phyloP scores from a whole-genome alignment of 331 rosid species.

The Ulmus americana region DNA sequence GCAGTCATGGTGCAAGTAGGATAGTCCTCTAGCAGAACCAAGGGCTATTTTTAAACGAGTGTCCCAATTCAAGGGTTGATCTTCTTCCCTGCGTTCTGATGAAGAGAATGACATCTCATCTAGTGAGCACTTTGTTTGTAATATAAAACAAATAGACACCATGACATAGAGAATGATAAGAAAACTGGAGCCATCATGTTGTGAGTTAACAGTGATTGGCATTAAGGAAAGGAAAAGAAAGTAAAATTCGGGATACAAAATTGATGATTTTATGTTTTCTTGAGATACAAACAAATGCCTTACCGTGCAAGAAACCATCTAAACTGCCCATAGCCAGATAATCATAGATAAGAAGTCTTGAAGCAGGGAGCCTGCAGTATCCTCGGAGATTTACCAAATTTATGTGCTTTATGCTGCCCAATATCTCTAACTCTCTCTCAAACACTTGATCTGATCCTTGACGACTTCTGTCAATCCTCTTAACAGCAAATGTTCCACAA shows the following conservation, averaged over 20 bases:
- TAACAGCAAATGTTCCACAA: slow-evolving; percentile 81
- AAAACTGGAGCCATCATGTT: no score
- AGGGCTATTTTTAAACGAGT: slow-evolving; percentile 80
- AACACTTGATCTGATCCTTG: slow-evolving; percentile 80
- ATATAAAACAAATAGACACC: no score
- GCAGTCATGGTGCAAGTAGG: slow-evolving; percentile 90
- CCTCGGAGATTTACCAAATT: slow-evolving; percentile 84
- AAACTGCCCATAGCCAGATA: slow-evolving; percentile 75
- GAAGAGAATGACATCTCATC: background rate
- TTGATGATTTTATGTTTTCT: no score
- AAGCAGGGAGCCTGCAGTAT: slow-evolving; percentile 81
- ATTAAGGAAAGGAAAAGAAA: no score
- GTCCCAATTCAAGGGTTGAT: slow-evolving; percentile 53
- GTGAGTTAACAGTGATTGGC: no score
- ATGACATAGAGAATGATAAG: no score
- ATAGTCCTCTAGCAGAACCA: slow-evolving; percentile 86
- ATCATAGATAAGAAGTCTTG: slow-evolving; percentile 85
- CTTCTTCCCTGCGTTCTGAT: slow-evolving; percentile 35
- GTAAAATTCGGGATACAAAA: no score
- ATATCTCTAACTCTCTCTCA: slow-evolving; percentile 84
- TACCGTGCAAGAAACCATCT: slow-evolving; percentile 88
- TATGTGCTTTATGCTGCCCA: slow-evolving; percentile 88
- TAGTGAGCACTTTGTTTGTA: background rate
- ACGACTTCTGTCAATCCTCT: slow-evolving; percentile 64
- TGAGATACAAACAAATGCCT: background rate